Evolutionary conservation across 208 protist species (phyloP).

Genomic region (Crithidia fasciculata): DNA sequence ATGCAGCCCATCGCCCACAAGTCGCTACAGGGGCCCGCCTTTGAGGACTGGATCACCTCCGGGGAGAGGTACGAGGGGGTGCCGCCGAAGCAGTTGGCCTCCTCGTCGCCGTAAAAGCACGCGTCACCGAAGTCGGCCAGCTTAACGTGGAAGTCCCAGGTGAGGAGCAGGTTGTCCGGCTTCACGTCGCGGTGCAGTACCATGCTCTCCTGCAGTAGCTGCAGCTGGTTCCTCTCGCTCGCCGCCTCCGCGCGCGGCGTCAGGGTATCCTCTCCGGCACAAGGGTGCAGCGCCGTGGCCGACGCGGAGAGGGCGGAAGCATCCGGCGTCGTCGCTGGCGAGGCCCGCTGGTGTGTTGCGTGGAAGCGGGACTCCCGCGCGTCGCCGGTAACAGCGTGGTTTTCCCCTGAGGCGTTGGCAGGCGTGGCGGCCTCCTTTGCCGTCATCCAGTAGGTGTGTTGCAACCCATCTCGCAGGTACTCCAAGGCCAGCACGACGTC

Average conservation of each 20-base stretch:
- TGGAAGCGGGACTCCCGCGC: neutral
- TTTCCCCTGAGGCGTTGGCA: neutral
- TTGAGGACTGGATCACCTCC: slow-evolving; percentile 84
- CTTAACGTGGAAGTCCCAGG: slow-evolving; percentile 73
- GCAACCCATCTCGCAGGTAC: slow-evolving; percentile 59
- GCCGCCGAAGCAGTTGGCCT: slow-evolving; percentile 74
- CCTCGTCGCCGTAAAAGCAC: slow-evolving; percentile 72
- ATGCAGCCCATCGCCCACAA: slow-evolving; percentile 99
- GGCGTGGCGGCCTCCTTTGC: neutral
- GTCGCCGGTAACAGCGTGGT: neutral
- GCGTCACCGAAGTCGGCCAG: slow-evolving; percentile 75
- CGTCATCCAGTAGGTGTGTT: slow-evolving; percentile 73
- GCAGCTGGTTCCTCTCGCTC: too few relatives aligned
- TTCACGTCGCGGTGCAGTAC: slow-evolving; percentile 89
- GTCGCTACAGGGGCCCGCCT: slow-evolving; percentile 91
- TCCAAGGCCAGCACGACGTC: slow-evolving; percentile 84
- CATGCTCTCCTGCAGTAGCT: slow-evolving; percentile 36
- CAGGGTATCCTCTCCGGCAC: neutral
- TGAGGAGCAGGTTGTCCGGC: slow-evolving; percentile 87
- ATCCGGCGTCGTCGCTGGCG: neutral
- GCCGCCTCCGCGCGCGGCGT: too few relatives aligned
- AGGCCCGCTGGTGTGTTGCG: neutral
- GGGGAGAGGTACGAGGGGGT: slow-evolving; percentile 81
- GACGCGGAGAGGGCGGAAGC: neutral
- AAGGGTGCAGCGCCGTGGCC: neutral